Percentiles rank a stretch among this genome's conserved stretches.
Conservation (phyloP, 208 protist genomes). For the Acanthamoeba lenticulata region DNA sequence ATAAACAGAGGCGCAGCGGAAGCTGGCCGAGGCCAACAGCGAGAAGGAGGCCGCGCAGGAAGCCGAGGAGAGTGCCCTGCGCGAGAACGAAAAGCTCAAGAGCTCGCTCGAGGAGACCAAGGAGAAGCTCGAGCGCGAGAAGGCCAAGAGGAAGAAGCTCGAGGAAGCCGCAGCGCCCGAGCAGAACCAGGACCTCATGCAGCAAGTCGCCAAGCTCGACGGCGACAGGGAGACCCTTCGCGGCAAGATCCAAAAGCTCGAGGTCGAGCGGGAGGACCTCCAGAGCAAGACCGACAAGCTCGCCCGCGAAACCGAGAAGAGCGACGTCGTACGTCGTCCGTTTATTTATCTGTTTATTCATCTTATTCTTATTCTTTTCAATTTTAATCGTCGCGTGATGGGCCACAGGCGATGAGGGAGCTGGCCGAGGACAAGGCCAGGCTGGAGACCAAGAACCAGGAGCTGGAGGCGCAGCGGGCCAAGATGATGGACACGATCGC, state of each 20-base stretch:
- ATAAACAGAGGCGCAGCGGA: neutral
- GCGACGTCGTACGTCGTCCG: neutral
- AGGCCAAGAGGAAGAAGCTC: neutral
- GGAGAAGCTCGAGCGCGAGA: neutral
- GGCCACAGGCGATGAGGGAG: neutral
- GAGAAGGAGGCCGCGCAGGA: neutral
- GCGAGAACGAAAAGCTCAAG: neutral
- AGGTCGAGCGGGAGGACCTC: neutral
- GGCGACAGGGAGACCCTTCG: neutral
- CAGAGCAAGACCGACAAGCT: neutral
- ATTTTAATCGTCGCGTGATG: neutral
- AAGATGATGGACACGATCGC: neutral
- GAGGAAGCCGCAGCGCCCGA: neutral
- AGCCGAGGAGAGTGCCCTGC: neutral
- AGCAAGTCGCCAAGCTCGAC: conserved; percentile 5
- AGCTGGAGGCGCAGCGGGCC: neutral
- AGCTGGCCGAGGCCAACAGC: neutral
- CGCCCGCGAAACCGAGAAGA: neutral
- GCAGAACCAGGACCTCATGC: neutral
- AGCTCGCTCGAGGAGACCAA: neutral
- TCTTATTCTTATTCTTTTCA: neutral
- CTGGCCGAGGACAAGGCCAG: conserved; percentile 46
- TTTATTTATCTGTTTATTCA: neutral
- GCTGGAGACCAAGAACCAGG: conserved; percentile 24
- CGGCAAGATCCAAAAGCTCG: neutral